Base-by-base conservation (phyloP, 371 early-diverging fungal species). In the Saksenaea vasiformis region DNA sequence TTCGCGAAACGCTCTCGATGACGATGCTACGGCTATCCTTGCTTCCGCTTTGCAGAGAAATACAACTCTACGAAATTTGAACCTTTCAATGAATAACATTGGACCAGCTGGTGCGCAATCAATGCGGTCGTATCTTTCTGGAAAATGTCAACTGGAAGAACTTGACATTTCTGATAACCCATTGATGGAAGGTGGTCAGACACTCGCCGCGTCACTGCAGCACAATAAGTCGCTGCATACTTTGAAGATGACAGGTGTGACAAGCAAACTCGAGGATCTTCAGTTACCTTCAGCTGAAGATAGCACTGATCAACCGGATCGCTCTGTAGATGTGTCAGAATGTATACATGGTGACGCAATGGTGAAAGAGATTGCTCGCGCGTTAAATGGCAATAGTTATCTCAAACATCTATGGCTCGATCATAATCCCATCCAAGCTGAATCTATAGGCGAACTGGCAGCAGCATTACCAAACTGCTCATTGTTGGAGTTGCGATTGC, bases 161-260 rank as follows among this genome's bases (percentile, higher is more conserved):
- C 67, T 87, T 17, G 84, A 87, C 64, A 31, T 87, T 22, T 84
- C 85, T 1, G 83, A 85, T 19, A 87, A 87, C 39, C 78, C 84
- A 13, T 61, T 87, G 27, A 70, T 78, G 36, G 74, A 77, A 19
- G 84, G 84, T 35, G 85, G 82, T 4, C 55, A 58, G 14, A 70
- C 68, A 0, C 55, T 86, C 1, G 80, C 69, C 15, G 24, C 67
- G 3, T 73, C 79, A 7, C 71, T 84, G 22, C 64, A 66, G 3
- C 64, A 68, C 8, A 80, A 81, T 54, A 71, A 68, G 17, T 54
- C 34, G 4, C 60, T 87, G 31, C 72, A 68, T 13, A 44, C 71
- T 1, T 59, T 87, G 19, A 76, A 85, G 54, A 54, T 86, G 72
- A 72, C 73, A 24, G 73, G 77, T 34, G 76, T 79, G 5, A 73